Conservation (phyloP, 1,139 yeast genomes). For the Taphrina deformans region DNA sequence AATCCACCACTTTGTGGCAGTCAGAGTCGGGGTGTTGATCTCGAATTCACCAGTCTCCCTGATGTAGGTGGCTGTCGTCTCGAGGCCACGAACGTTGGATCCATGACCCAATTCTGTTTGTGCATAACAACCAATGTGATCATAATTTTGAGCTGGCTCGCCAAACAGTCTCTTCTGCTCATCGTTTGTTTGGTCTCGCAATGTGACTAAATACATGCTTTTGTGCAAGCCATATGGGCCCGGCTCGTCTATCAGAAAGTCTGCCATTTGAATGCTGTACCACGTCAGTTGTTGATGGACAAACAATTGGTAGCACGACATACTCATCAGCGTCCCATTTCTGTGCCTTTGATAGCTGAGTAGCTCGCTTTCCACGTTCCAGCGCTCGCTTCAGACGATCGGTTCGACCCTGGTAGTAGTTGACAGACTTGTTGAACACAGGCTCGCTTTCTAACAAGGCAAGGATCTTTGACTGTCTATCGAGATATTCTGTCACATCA, state of each 20-base stretch:
- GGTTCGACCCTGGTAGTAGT: conserved; percentile 28
- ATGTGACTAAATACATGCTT: conserved; percentile 32
- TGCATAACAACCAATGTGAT: conserved; percentile 69
- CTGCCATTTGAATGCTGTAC: conserved; percentile 26
- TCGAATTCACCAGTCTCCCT: conserved; percentile 63
- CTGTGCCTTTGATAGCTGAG: conserved; percentile 28
- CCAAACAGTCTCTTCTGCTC: conserved; percentile 26
- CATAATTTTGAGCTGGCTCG: conserved; percentile 23
- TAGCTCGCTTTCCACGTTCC: conserved; percentile 30
- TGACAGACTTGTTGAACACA: conserved; percentile 28
- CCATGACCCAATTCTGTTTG: conserved; percentile 97
- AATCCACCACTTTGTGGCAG: conserved; percentile 98
- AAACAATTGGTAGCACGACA: background rate
- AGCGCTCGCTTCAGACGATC: conserved; percentile 33
- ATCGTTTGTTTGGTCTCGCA: conserved; percentile 30
- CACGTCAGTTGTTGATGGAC: background rate
- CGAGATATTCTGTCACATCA: conserved; percentile 7
- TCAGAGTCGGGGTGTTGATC: conserved; percentile 82
- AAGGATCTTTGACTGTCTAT: conserved; percentile 19
- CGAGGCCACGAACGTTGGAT: conserved; percentile 86
- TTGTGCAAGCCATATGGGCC: conserved; percentile 34
- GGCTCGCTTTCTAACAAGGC: conserved; percentile 23
- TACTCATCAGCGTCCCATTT: conserved; percentile 26
- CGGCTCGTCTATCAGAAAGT: conserved; percentile 30
- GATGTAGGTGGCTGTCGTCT: conserved; percentile 84